A percentile compares a stretch with the other conserved stretches of the same genome.
These are phyloP conservation scores for Clarireedia monteithiana DNA, from an alignment of 2,329 filamentous ascomycete species.

Conservation along the genomic window DNA sequence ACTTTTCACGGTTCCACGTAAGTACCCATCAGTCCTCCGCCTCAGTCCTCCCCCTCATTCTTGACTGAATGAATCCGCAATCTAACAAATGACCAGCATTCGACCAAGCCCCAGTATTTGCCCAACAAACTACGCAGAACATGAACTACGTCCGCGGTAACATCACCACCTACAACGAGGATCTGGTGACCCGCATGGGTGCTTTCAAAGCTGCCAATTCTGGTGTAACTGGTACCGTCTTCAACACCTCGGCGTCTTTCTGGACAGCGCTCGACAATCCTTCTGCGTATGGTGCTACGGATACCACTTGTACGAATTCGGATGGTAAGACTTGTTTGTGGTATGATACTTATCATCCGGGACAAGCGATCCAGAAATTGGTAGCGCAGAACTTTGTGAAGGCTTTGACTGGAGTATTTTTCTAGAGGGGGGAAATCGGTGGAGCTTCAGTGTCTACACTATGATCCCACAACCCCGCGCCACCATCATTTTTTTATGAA, in stretches of 20 bases:
- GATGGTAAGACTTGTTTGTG: slow-evolving; percentile 4
- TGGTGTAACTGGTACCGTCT: neutral
- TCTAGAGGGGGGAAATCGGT: neutral
- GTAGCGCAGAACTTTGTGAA: slow-evolving; percentile 2
- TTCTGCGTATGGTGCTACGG: neutral
- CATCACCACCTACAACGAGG: neutral
- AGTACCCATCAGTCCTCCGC: neutral
- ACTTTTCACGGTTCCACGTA: neutral
- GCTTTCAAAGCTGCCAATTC: neutral
- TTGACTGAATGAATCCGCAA: neutral
- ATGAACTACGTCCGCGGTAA: neutral
- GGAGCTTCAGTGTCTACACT: neutral
- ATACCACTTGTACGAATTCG: neutral
- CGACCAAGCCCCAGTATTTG: slow-evolving; percentile 1
- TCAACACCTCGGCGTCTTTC: neutral
- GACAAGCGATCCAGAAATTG: slow-evolving; percentile 2
- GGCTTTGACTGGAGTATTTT: neutral
- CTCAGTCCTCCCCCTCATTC: neutral
- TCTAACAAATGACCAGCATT: neutral
- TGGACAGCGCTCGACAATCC: neutral
- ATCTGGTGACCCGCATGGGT: neutral
- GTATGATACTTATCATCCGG: slow-evolving; percentile 4
- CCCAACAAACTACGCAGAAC: neutral
- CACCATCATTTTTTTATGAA: too few species aligned
- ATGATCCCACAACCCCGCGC: too few species aligned